Conservation (phyloP, 2,329 filamentous ascomycete genomes). For the Aspergillus candidus region DNA sequence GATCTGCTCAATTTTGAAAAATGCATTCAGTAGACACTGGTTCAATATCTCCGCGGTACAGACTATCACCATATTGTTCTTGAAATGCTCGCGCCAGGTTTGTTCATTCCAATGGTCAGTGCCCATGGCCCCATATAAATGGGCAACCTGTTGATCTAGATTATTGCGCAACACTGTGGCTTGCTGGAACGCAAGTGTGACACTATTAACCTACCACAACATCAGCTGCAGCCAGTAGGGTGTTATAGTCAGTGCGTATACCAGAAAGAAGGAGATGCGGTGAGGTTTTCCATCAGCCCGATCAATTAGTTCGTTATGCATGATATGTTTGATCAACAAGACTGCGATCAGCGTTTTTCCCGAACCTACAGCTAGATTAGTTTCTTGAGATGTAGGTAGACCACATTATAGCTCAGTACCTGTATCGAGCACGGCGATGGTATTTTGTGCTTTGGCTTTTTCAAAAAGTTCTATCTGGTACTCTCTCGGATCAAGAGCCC, state of each 20-base stretch:
- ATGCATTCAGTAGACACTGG: conserved; percentile 70
- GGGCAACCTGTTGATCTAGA: conserved; percentile 66
- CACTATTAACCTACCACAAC: conserved; percentile 63
- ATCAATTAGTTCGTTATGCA: conserved; percentile 70
- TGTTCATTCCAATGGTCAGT: conserved; percentile 55
- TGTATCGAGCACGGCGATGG: conserved; percentile 91
- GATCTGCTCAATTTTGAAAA: conserved; percentile 73
- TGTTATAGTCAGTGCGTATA: conserved; percentile 26
- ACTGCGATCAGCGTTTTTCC: conserved; percentile 97
- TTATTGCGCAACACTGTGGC: conserved; percentile 74
- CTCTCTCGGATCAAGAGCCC: conserved; percentile 73
- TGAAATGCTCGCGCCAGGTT: conserved; percentile 54
- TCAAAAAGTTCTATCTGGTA: conserved; percentile 93
- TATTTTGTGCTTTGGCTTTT: conserved; percentile 74
- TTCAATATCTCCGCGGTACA: conserved; percentile 86
- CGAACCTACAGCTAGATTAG: conserved; percentile 52
- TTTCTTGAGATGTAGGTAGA: too few species aligned
- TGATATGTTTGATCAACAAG: conserved; percentile 67
- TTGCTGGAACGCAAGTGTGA: conserved; percentile 87
- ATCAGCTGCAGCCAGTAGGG: conserved; percentile 8
- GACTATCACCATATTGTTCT: conserved; percentile 73
- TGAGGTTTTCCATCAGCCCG: conserved; percentile 54
- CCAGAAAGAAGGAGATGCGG: conserved; percentile 78
- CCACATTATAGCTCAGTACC: conserved; percentile 39
- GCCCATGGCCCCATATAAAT: conserved; percentile 66